Base-by-base conservation (phyloP, 345 rosid species). In the Moringa oleifera region DNA sequence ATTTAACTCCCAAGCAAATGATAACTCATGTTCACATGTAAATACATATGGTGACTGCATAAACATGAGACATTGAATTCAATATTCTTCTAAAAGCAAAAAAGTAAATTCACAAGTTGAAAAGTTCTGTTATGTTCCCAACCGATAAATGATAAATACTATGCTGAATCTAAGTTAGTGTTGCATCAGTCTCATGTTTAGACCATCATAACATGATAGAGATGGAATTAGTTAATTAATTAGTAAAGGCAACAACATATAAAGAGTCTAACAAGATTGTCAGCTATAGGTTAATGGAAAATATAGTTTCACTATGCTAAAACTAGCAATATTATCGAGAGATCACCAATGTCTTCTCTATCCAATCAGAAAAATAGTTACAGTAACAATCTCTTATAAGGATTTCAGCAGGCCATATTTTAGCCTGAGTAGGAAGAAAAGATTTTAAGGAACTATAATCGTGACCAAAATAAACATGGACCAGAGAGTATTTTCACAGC, bases 11-110 rank as follows among this genome's bases (percentile, higher is more conserved):
- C 3, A 61, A 52, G 37, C 19, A 18, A 37, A 62, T 57, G 51
- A 19, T 31, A 55, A 59, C 59, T 58, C 21, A 45, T 37, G 37
- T 2, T 9, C 59, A 19, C 33, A 23, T 52, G 25, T 25, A 59
- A n/a, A 58, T 58, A 56, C 58, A 41, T 25, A 58, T 21, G 45
- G 23, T 20, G 59, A 58, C 59, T 49, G 25, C 47, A 36, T 16
- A 24, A 23, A 55, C 18, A 2, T 61, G 20, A 41, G 47, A 41
- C 12, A 41, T 4, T 57, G 55, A 19, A 28, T 16, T 25, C 22
- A 52, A 59, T 7, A 18, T 36, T 58, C 45, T 52, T 58, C 51
- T 49, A 45, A 23, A 23, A 25, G 25, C 5, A n/a, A 72, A 25
- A 21, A 41, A 41, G 17, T 11, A 41, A 2, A 41, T 15, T 41